Base-by-base conservation (phyloP, 495 filamentous ascomycete genomes). In the Xylaria bambusicola region DNA sequence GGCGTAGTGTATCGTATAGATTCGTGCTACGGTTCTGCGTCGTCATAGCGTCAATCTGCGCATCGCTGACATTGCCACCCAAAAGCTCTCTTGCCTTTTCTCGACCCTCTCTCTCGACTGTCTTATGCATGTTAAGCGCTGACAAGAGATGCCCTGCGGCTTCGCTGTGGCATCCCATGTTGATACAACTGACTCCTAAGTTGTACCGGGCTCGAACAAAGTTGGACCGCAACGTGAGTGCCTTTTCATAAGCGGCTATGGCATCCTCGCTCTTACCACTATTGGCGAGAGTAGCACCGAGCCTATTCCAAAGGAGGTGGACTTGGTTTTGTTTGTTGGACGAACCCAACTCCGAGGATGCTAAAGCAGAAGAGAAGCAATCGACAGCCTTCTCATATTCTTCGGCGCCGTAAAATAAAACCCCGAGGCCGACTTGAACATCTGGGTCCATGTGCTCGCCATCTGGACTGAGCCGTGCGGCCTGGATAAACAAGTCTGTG, bases 361-460 rank as follows among this genome's bases (percentile, higher is more conserved):
- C 86, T 21, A 99, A 81, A 3, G 94, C 95, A 2, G 93, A 84
- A 24, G 86, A 87, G 83, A 99, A 99, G 77, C 95, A 99, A 79
- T 99, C 94, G 47, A 98, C 95, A 0, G 94, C 95, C 74, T 99
- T 99, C 65, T 92, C 91, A 80, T 96, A 97, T 70, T 98, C 92
- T 69, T 98, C 94, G 6, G 87, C 91, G 52, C 93, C 93, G 80
- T 99, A 99, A 82, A 98, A 97, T 33, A 99, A 86, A 18, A 98
- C 95, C 36, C 95, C 94, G 1, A 99, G 82, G 0, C 94, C 94
- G 61, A 99, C 94, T 77, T 98, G 95, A 3, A 99, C 94, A 66
- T 99, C 94, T 0, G 93, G 92, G 69, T 99, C 94, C 90, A 98
- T 96, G 63, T 91, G 87, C 62, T 73, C 77, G 50, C 92, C 93